These are phyloP conservation scores for Immersiella caudata DNA, from an alignment of 495 filamentous ascomycete species.

Conservation along the genomic window DNA sequence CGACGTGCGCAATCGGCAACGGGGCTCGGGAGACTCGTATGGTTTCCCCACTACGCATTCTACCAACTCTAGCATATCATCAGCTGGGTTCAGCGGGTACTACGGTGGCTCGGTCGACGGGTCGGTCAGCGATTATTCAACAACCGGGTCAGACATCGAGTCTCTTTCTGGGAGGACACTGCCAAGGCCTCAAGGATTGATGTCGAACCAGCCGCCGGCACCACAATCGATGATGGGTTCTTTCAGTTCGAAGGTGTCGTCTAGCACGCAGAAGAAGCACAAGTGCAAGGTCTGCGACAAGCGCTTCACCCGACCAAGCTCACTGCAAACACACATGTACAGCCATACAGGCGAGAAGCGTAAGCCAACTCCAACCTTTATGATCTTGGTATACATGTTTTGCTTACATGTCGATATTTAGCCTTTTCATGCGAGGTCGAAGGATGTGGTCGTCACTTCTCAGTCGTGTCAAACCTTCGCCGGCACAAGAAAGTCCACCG, in stretches of 20 bases:
- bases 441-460: conserved; percentile 95
- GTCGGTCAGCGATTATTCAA: conserved; percentile 94
- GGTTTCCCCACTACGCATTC: conserved; percentile 92
- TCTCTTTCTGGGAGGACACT: conserved; percentile 76
- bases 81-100: conserved; percentile 72
- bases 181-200: conserved; percentile 72
- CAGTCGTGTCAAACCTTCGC: conserved; percentile 94
- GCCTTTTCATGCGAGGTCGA: conserved; percentile 94
- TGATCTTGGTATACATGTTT: background rate
- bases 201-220: conserved; percentile 73
- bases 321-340: conserved; percentile 97
- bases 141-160: conserved; percentile 82
- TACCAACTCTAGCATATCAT: conserved; percentile 92
- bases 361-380: conserved; percentile 57
- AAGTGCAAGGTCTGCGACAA: conserved; percentile 99
- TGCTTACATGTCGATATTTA: conserved; percentile 50
- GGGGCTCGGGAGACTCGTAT: conserved; percentile 85
- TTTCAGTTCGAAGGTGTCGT: conserved; percentile 96
- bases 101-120: conserved; percentile 84
- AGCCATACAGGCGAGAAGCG: conserved; percentile 99
- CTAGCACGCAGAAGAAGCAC: conserved; percentile 98
- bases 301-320: conserved; percentile 95
- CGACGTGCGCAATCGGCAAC: conserved; percentile 57
- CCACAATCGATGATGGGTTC: conserved; percentile 98
- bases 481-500: conserved; percentile 97